These are phyloP conservation scores for Claviceps monticola DNA, from an alignment of 2,329 filamentous ascomycete genomes.

Conservation along the genomic window DNA sequence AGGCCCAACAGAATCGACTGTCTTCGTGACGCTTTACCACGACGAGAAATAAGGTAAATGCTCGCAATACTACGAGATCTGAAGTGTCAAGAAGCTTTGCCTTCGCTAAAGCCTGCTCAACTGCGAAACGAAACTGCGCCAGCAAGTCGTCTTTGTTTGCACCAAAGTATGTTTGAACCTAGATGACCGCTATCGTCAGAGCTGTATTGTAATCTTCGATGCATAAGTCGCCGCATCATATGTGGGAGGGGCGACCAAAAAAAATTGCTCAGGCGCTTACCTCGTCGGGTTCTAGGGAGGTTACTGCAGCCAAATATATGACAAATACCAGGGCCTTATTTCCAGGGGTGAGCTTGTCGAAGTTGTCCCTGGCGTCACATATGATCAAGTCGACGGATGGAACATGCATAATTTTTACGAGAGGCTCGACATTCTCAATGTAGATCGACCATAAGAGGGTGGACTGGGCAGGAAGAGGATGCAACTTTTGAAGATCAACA, in stretches of 20 bases:
- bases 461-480: constrained; percentile 52
- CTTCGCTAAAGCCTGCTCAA: constrained; percentile 42
- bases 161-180: constrained; percentile 27
- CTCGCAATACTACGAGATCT: constrained; percentile 43
- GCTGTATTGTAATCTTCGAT: background rate
- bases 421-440: constrained; percentile 59
- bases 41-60: constrained; percentile 41
- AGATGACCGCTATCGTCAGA: background rate
- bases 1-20: constrained; percentile 44
- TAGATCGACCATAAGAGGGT: constrained; percentile 56
- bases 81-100: constrained; percentile 44
- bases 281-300: constrained; percentile 46
- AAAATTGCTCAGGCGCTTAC: constrained; percentile 20
- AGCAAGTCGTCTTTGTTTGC: constrained; percentile 30
- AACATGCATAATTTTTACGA: constrained; percentile 58
- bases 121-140: constrained; percentile 35
- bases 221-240: background rate
- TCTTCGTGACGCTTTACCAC: constrained; percentile 33
- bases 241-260: too few relatives aligned
- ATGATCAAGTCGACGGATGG: constrained; percentile 51
- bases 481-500: constrained; percentile 49
- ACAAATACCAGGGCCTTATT: constrained; percentile 52
- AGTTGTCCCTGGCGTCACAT: constrained; percentile 43
- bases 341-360: constrained; percentile 40
- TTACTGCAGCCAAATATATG: constrained; percentile 44